Evolutionary conservation across 257 asterid genomes (phyloP), one percentile per base, ranked within the genome.

Genomic region (Misopates orontium): DNA sequence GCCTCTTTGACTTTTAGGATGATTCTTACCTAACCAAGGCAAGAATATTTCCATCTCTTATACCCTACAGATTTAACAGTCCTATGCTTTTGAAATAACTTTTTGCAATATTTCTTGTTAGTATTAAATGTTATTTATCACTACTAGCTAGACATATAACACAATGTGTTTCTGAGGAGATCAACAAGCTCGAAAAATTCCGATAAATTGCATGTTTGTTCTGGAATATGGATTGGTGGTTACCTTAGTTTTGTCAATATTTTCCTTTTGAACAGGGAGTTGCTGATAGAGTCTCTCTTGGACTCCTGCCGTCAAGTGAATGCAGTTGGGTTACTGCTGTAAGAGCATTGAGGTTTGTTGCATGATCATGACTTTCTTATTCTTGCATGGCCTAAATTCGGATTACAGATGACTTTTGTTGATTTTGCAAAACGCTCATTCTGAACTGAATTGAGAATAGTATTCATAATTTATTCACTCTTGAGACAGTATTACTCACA

Each of bases 271-370:
- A 36, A 50, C 87, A 94, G 99, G 96, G 96, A 75, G 89, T 90
- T 68, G 98, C 98, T 42, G 87, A 90, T 76, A 84, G 95, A 73
- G 96, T 94, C 56, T 90, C 93, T 68, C 96, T 94, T 24, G 99
- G 98, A 39, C 96, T 94, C 71, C 68, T 94, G 69, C 99, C 97
- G 3, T 82, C 96, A 40, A 94, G 99, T 28, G 95, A 90, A 79
- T 84, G 87, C 39, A 94, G 99, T 75, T 94, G 97, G 97, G 80
- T 21, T 23, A 82, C 88, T 42, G 96, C 91, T n/a, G 97, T 88
- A 40, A 81, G 86, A 73, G 96, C 97, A 60, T 77, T 94, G 52
- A 86, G 95, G 99, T 90, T 21, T 13, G 68, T 58, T 41, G 31
- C 15, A 18, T 56, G 14, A 57, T 56, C 67, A 17, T 47, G 8